phyloP scores from a whole-genome alignment of 129 eudicot genomes.

The Deinandra increscens region DNA sequence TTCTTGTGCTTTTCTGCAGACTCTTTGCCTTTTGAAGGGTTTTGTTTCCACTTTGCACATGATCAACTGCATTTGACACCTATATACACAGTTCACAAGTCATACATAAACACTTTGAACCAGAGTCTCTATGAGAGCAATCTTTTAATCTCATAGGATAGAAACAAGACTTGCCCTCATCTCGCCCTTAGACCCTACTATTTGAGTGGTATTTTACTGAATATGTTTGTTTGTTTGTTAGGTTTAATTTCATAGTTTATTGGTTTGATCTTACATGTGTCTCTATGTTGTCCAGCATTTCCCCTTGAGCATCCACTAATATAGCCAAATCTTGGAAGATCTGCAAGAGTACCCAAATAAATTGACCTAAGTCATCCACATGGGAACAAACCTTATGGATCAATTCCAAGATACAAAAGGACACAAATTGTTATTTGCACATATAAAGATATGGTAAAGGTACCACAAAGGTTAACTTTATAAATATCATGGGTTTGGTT shows the following conservation, averaged over 20 bases:
- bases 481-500: not conserved
- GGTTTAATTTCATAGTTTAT: not conserved
- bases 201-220: no score
- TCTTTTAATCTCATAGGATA: no score
- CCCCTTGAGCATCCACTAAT: conserved; percentile 86
- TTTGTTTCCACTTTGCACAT: conserved; percentile 69
- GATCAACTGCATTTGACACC: conserved; percentile 90
- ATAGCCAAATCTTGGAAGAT: conserved; percentile 92
- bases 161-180: no score
- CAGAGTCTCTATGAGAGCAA: no score
- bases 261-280: conserved; percentile 53
- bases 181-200: no score
- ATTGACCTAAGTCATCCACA: not conserved
- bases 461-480: not conserved
- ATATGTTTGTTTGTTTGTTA: not conserved
- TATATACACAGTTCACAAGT: conserved; percentile 18
- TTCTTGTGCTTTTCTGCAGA: conserved; percentile 63
- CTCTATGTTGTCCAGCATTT: conserved; percentile 83
- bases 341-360: conserved; percentile 36
- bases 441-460: not conserved
- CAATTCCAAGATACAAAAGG: not conserved
- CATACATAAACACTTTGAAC: not conserved
- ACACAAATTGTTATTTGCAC: not conserved
- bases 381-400: not conserved
- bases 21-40: conserved; percentile 69